A percentile compares a stretch with the other conserved stretches of the same genome.
These are phyloP conservation scores for Pichia cabralensis DNA, from an alignment of 805 yeast genomes.

Conservation along the genomic window DNA sequence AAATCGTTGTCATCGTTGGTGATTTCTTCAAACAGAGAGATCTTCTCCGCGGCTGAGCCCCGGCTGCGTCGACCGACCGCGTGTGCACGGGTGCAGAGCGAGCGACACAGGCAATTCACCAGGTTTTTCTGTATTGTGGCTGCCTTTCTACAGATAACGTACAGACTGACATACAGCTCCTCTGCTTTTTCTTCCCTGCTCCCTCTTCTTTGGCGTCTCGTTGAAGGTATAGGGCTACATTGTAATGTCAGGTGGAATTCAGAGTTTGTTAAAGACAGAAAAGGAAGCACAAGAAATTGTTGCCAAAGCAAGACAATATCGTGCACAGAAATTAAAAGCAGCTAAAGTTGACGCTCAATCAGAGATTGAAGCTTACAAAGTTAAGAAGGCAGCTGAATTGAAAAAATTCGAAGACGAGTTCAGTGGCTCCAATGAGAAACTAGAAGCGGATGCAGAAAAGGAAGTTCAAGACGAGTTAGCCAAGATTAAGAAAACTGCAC, in stretches of 20 bases:
- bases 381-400: constrained; percentile 75
- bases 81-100: no score
- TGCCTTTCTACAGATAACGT: no score
- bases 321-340: constrained; percentile 81
- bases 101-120: no score
- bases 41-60: no score
- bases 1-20: constrained; percentile 6
- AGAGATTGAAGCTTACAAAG: constrained; percentile 82
- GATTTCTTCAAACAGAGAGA: constrained; percentile 9
- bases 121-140: no score
- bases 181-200: no score
- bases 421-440: constrained; percentile 63
- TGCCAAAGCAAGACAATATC: constrained; percentile 83
- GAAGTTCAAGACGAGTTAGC: constrained; percentile 60
- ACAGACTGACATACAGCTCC: no score
- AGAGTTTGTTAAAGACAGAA: constrained; percentile 75
- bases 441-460: constrained; percentile 70
- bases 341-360: constrained; percentile 88
- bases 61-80: no score
- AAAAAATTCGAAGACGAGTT: constrained; percentile 61
- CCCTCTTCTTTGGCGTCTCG: no score
- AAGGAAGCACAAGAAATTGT: constrained; percentile 96
- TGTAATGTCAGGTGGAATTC: constrained; percentile 58
- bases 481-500: constrained; percentile 55
- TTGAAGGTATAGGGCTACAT: no score